Evolutionary conservation across 441 rosid genomes (phyloP), one percentile per base, ranked within the genome.

Genomic region (Euphorbia schlechtendalii): DNA sequence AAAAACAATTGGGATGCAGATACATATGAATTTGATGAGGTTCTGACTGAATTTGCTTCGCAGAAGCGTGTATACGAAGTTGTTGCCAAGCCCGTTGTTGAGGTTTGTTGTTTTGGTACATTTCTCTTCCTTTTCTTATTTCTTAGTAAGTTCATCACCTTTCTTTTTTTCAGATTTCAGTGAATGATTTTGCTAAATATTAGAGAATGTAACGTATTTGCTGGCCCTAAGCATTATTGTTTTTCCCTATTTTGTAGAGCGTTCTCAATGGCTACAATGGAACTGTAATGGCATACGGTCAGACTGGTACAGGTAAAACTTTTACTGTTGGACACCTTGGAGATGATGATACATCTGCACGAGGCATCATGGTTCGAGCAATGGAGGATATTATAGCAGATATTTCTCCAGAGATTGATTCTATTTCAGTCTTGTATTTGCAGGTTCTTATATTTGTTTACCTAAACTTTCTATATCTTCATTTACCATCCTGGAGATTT

Each of bases 31-130:
- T 92, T 92, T 45, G 97, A 92, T 73, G 97, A 92, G 65, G 85
- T 92, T 55, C 87, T 92, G 41, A 85, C 97, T 20, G 98, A 92
- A 73, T 85, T 80, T 61, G 97, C 97, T 34, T 92, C 98, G 0
- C 98, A 92, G 84, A 92, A 90, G 80, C 89, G 97, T 57, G 97
- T 88, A 61, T 92, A 88, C 65, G 81, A 92, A 85, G 96, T 85
- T n/a, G 98, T 92, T 70, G 94, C 98, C 59, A 92, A 92, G 83
- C 96, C 98, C 18, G 98, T 92, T 70, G 96, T 90, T n/a, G 98
- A 92, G 98, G 96, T 90, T 30, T 32, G 71, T 74, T 69, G 28
- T 36, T 61, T 75, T 77, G 62, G n/a, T 61, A 17, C 48, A 48
- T n/a, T n/a, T 45, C 56, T 68, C 15, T 59, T 43, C 48, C 17